Conservation (phyloP, 2,329 filamentous ascomycete species). For the Talaromyces sp. region DNA sequence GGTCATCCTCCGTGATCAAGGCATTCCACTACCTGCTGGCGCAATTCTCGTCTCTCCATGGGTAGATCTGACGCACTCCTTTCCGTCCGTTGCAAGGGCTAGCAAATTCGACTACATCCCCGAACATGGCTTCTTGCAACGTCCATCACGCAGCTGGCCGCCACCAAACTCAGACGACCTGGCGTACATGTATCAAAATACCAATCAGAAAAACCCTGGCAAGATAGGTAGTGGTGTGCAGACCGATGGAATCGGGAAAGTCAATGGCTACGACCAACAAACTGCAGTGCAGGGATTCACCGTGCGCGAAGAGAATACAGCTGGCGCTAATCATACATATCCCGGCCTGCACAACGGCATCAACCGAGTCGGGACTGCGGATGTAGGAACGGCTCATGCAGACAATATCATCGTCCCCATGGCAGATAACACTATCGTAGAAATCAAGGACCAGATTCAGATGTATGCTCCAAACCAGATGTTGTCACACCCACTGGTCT, state of each 20-base stretch:
- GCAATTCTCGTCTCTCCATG: constrained; percentile 90
- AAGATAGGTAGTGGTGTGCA: not conserved
- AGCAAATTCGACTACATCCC: constrained; percentile 84
- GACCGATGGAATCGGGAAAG: constrained; percentile 17
- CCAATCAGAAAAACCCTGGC: constrained; percentile 21
- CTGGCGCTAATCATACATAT: constrained; percentile 21
- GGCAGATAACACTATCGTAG: constrained; percentile 62
- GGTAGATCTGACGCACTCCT: constrained; percentile 94
- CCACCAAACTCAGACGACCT: constrained; percentile 79
- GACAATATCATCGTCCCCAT: constrained; percentile 63
- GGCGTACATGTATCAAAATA: constrained; percentile 44
- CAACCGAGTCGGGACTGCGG: constrained; percentile 21
- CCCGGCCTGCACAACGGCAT: constrained; percentile 24
- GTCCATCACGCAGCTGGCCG: constrained; percentile 87
- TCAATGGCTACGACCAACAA: constrained; percentile 17
- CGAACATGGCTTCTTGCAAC: constrained; percentile 80
- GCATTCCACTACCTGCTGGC: constrained; percentile 79
- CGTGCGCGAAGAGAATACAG: not conserved
- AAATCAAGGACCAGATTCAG: constrained; percentile 89
- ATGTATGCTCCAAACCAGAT: constrained; percentile 81
- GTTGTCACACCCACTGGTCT: constrained; percentile 82
- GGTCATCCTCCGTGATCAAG: constrained; percentile 76
- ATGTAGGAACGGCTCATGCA: constrained; percentile 20
- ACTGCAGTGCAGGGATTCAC: constrained; percentile 21
- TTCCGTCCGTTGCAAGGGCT: constrained; percentile 77